Base-by-base conservation (phyloP, 2,329 filamentous ascomycete species). In the Colletotrichum limetticola region DNA sequence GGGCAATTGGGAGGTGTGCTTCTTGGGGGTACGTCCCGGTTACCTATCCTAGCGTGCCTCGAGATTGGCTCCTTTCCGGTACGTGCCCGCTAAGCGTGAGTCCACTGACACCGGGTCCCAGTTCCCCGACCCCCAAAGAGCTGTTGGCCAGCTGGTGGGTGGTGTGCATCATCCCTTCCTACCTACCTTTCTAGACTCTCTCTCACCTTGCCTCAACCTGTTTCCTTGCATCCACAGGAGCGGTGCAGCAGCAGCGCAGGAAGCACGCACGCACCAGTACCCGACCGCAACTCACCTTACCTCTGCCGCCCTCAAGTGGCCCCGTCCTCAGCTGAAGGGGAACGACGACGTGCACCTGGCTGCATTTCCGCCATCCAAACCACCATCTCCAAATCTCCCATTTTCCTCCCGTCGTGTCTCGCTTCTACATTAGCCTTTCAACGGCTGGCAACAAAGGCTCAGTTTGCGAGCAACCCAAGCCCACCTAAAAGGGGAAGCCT, bases 241-340 rank as follows among this genome's bases (percentile, higher is more conserved):
- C 42, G 42, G 42, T 57, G 46, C 28, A 67, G 56, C 56, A 60
- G 32, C 35, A 67, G 52, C 57, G 16, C 19, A 42, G 59, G n/a
- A 61, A 30, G 65, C 35, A 63, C 66, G 65, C 42, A 53, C 65
- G 32, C 55, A 22, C 64, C 59, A 60, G 65, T 35, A 42, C 64
- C 55, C 30, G 46, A 67, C 66, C 56, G 19, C 53, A 69, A 69
- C 66, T 69, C 60, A 69, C 66, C 66, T 69, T 64, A 65, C 66
- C 66, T 68, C 46, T 35, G 32, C 32, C 56, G 56, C 56, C 55
- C 65, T 68, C 49, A 55, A 49, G 42, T 59, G 42, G 56, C 46
- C 59, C 58, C 37, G 71, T 73, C 61, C 49, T 71, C 67, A 73
- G 67, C 66, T 58, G 71, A 71, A 73, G 71, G 66, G 66, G 71